A percentile compares a stretch with the other conserved stretches of the same genome.
Conservation (phyloP, 2,329 filamentous ascomycete species). For the Lachnellula willkommii region DNA sequence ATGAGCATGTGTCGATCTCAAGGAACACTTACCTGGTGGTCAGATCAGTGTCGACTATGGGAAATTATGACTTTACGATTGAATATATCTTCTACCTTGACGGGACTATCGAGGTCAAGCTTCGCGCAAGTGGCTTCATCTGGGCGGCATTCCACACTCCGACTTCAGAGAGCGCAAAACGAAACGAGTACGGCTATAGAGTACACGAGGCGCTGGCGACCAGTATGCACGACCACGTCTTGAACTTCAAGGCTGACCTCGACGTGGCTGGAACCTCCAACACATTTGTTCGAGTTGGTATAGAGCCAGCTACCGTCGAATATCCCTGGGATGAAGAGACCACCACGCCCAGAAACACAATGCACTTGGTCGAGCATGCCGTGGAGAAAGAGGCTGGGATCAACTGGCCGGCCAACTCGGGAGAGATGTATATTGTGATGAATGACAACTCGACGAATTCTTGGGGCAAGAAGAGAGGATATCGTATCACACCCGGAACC, state of each 20-base stretch:
- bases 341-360: conserved; percentile 43
- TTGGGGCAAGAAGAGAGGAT: conserved; percentile 49
- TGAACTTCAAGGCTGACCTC: conserved; percentile 51
- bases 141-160: conserved; percentile 39
- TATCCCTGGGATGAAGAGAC: conserved; percentile 45
- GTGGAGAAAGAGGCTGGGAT: conserved; percentile 39
- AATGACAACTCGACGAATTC: conserved; percentile 45
- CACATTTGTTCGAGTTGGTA: conserved; percentile 34
- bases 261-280: conserved; percentile 46
- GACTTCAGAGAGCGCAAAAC: conserved; percentile 30
- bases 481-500: conserved; percentile 41
- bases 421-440: conserved; percentile 44
- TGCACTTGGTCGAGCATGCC: conserved; percentile 42
- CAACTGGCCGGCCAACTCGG: conserved; percentile 44
- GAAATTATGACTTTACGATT: conserved; percentile 52
- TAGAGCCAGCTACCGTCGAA: conserved; percentile 24
- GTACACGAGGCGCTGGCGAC: conserved; percentile 45
- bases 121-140: conserved; percentile 48
- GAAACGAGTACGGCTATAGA: conserved; percentile 44
- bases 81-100: conserved; percentile 47
- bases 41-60: conserved; percentile 44
- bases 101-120: conserved; percentile 44
- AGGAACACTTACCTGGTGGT: conserved; percentile 45
- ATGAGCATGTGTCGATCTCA: conserved; percentile 38
- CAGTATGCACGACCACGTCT: conserved; percentile 50